Percentiles rank a stretch among this genome's conserved stretches.
Evolutionary conservation across 441 rosid genomes (phyloP).

Genomic region (Aleurites moluccanus): DNA sequence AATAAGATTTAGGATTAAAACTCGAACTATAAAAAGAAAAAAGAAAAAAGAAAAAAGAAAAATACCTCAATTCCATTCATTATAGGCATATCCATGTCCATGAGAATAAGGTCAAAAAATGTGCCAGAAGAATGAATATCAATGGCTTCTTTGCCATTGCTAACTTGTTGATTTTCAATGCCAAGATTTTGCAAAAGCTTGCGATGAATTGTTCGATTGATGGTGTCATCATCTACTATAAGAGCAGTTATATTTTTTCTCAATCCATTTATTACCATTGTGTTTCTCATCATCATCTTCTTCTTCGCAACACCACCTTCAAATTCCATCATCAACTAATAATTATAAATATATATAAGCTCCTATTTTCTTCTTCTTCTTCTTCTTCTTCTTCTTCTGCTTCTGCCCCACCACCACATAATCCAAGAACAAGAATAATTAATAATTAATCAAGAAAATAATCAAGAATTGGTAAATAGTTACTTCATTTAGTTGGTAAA

Average conservation of each 20-base stretch:
- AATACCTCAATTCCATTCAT: slow-evolving; percentile 90
- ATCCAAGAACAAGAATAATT: background rate
- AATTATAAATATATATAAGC: too few species aligned
- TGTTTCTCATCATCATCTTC: background rate
- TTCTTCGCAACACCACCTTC: background rate
- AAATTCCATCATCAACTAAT: slow-evolving; percentile 5
- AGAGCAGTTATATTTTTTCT: slow-evolving; percentile 45
- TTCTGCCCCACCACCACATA: background rate
- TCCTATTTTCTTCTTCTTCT: too few species aligned
- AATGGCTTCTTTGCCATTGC: slow-evolving; percentile 74
- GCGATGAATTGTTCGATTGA: slow-evolving; percentile 49
- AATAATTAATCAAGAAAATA: background rate
- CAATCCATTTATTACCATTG: background rate
- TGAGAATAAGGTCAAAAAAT: slow-evolving; percentile 66
- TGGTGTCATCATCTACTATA: slow-evolving; percentile 61
- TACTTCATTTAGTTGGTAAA: background rate
- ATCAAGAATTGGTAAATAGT: background rate
- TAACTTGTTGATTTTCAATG: slow-evolving; percentile 45
- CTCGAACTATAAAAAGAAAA: too few species aligned
- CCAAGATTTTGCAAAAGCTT: slow-evolving; percentile 48
- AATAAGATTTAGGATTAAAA: too few species aligned
- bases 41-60: too few species aligned
- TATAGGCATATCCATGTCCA: slow-evolving; percentile 94
- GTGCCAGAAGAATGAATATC: slow-evolving; percentile 57
- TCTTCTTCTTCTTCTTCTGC: too few species aligned